Conservation (phyloP, 2,329 filamentous ascomycete genomes). For the Chaetomiaceae sp. region DNA sequence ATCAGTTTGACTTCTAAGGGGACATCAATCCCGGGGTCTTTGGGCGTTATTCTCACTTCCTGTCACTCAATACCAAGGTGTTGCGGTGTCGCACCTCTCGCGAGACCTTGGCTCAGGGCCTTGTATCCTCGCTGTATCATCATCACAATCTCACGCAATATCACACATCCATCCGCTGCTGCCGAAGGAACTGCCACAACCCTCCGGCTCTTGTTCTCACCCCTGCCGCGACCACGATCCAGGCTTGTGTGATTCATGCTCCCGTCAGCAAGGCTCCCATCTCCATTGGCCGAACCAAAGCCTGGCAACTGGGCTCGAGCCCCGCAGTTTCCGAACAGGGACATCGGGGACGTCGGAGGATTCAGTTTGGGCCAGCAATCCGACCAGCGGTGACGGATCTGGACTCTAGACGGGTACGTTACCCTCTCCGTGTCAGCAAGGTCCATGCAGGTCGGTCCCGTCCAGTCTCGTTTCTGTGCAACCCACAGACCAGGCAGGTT, state of each 20-base stretch:
- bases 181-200: neutral
- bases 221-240: no score
- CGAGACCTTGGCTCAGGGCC: no score
- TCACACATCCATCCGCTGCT: no score
- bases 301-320: neutral
- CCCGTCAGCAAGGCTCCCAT: neutral
- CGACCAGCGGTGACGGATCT: neutral
- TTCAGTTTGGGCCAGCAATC: no score
- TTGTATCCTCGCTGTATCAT: no score
- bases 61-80: no score
- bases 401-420: slow-evolving; percentile 9
- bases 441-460: slow-evolving; percentile 1
- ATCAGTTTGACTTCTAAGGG: no score
- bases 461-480: neutral
- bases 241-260: no score
- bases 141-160: no score
- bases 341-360: neutral
- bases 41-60: no score
- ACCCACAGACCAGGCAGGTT: neutral
- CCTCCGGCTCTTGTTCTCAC: neutral
- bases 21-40: no score
- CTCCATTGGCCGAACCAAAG: neutral
- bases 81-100: no score
- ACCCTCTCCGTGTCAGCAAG: neutral
- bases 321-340: neutral